Evolutionary conservation across 768 basidiomycete species (phyloP), one percentile per base, ranked within the genome.

Genomic region (Tubosaeta sp.): DNA sequence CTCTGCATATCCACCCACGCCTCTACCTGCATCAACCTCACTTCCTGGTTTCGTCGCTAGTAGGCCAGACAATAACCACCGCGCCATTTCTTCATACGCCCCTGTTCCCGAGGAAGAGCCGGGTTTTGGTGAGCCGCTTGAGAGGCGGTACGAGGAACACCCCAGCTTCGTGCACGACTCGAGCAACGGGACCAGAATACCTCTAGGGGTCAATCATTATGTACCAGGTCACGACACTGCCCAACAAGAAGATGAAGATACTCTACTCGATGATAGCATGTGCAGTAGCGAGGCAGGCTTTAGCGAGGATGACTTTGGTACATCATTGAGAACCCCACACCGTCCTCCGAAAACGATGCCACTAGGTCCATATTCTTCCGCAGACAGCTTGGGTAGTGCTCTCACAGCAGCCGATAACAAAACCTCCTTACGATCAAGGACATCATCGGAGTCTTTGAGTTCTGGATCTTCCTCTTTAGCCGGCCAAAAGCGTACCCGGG

Each of bases 51-150:
- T 49, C 18, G 45, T 56, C 16, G 51, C 45, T 13, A 12, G 48
- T 13, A 49, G 49, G 30, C 47, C 44, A 21, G 44, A 50, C 31
- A 22, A 19, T 19, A 44, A 53, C 22, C 31, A 32, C 31, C 49
- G 11, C 47, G 48, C 29, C 31, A 9, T 50, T 52, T 12, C 52
- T 38, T 18, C 61, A 50, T 62, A 67, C 46, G 56, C 61, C 21
- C 49, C 51, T 41, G 74, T 78, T 49, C 56, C 68, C 31, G 78
- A 80, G 61, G 73, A 76, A 21, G 57, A 54, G 27, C 78, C 79
- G 84, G 83, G 70, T 86, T 87, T 87, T 86, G 74, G 64, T 55
- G 63, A 63, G 80, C 81, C 77, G 84, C 83, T 86, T 83, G 76
- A 73, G 81, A 77, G 70, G 65, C 78, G 72, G 67, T 79, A 74